phyloP scores from a whole-genome alignment of 2,329 filamentous ascomycete genomes.

The Lachnellula suecica region DNA sequence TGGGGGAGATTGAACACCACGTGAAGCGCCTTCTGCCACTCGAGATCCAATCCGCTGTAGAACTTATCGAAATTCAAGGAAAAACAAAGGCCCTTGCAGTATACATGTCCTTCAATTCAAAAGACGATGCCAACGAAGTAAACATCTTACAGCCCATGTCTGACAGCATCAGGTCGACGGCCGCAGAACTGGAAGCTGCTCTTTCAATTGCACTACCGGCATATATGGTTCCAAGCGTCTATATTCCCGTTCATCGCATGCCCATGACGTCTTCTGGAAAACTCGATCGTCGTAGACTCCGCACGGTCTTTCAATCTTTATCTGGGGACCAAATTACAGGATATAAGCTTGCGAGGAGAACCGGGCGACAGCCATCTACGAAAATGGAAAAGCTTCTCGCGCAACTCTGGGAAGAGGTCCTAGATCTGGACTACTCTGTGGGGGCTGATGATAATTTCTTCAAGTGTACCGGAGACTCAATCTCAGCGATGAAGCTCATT shows the following conservation, averaged over 20 bases:
- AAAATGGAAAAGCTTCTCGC: slow-evolving; percentile 7
- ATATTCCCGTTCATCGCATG: slow-evolving; percentile 29
- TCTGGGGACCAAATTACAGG: not conserved
- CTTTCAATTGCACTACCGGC: slow-evolving; percentile 18
- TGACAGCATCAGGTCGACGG: not conserved
- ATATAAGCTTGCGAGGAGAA: slow-evolving; percentile 3
- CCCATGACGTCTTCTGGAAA: slow-evolving; percentile 34
- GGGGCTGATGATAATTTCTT: slow-evolving; percentile 41
- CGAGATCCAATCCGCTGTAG: slow-evolving; percentile 3
- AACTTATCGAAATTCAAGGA: slow-evolving; percentile 1
- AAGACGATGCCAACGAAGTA: not conserved
- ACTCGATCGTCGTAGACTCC: slow-evolving; percentile 36
- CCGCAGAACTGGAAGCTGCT: not conserved
- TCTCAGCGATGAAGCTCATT: slow-evolving; percentile 40
- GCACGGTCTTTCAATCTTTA: slow-evolving; percentile 16
- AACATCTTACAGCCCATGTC: not conserved
- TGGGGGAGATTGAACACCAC: slow-evolving; percentile 54
- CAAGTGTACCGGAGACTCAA: slow-evolving; percentile 45
- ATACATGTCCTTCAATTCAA: not conserved
- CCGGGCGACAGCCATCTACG: slow-evolving; percentile 1
- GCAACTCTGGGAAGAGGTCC: slow-evolving; percentile 6
- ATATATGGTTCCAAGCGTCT: slow-evolving; percentile 36
- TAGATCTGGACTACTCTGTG: slow-evolving; percentile 14
- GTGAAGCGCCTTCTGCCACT: not conserved
- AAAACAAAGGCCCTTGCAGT: not conserved